Percentiles rank a stretch among this genome's conserved stretches.
Evolutionary conservation across 2,329 filamentous ascomycete species (phyloP).

Genomic region (Verruconis gallopava): DNA sequence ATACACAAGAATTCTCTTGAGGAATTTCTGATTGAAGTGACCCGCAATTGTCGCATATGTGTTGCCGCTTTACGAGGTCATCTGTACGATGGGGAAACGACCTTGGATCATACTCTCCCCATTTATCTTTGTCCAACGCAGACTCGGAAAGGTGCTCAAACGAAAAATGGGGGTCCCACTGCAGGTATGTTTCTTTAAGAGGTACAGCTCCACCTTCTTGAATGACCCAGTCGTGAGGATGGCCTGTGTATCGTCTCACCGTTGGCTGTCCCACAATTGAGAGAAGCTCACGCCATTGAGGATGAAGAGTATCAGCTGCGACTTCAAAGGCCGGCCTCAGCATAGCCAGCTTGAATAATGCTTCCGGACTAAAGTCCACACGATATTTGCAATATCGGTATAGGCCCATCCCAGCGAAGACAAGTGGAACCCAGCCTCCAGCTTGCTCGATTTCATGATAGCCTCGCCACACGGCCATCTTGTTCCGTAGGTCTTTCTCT

Average conservation of each 20-base stretch:
- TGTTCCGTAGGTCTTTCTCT: conserved; percentile 45
- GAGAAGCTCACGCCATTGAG: conserved; percentile 38
- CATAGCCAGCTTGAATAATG: conserved; percentile 34
- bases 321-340: conserved; percentile 38
- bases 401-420: conserved; percentile 45
- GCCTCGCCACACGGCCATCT: conserved; percentile 40
- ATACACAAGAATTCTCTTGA: conserved; percentile 36
- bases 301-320: conserved; percentile 40
- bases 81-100: conserved; percentile 13
- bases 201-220: conserved; percentile 32
- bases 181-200: conserved; percentile 33
- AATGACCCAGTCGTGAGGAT: conserved; percentile 41
- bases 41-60: conserved; percentile 32
- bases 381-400: conserved; percentile 50
- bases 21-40: conserved; percentile 39
- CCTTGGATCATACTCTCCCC: conserved; percentile 39
- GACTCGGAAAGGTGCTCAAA: conserved; percentile 39
- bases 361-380: conserved; percentile 38
- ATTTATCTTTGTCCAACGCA: conserved; percentile 35
- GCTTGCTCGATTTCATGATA: conserved; percentile 46
- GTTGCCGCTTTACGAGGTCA: conserved; percentile 19
- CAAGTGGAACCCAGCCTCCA: conserved; percentile 42
- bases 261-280: conserved; percentile 32
- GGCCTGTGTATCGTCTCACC: conserved; percentile 31
- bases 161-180: conserved; percentile 34